phyloP scores from a whole-genome alignment of 2,329 filamentous ascomycete species.

The Periglandula ipomoeae region DNA sequence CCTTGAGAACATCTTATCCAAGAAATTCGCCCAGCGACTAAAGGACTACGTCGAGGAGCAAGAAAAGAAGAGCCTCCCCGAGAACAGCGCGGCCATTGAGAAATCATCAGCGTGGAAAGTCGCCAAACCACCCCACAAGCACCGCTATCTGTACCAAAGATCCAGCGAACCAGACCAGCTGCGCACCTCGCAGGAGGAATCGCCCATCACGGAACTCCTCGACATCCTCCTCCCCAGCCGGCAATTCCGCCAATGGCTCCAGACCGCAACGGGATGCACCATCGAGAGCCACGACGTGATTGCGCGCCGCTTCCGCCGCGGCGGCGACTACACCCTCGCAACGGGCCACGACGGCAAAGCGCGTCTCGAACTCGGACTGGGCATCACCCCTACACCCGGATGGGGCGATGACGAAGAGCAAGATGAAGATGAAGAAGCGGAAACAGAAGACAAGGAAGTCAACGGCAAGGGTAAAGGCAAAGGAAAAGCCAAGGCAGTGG shows the following conservation, averaged over 20 bases:
- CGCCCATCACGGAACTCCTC: slow-evolving; percentile 67
- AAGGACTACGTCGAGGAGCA: slow-evolving; percentile 59
- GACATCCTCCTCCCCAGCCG: slow-evolving; percentile 75
- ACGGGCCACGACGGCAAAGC: slow-evolving; percentile 72
- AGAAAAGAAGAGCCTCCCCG: slow-evolving; percentile 41
- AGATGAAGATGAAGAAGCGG: slow-evolving; percentile 31
- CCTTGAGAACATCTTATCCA: slow-evolving; percentile 66
- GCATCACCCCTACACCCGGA: slow-evolving; percentile 73
- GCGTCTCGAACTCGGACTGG: slow-evolving; percentile 78
- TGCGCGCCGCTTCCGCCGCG: slow-evolving; percentile 79
- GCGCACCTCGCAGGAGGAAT: slow-evolving; percentile 31
- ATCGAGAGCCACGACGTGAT: slow-evolving; percentile 68
- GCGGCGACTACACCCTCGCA: slow-evolving; percentile 86
- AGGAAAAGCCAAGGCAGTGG: slow-evolving; percentile 18
- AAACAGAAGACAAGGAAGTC: slow-evolving; percentile 21
- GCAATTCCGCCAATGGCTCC: slow-evolving; percentile 84
- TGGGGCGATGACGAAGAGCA: slow-evolving; percentile 65
- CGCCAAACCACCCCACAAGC: slow-evolving; percentile 86
- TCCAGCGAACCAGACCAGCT: slow-evolving; percentile 30
- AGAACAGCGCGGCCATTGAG: slow-evolving; percentile 46
- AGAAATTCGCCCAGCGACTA: slow-evolving; percentile 67
- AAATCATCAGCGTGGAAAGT: slow-evolving; percentile 58
- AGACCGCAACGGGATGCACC: slow-evolving; percentile 66
- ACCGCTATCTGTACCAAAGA: slow-evolving; percentile 80
- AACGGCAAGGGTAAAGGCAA: slow-evolving; percentile 22